These are phyloP conservation scores for Gnomoniopsis sp. DNA, from an alignment of 2,329 filamentous ascomycete genomes.

Conservation along the genomic window DNA sequence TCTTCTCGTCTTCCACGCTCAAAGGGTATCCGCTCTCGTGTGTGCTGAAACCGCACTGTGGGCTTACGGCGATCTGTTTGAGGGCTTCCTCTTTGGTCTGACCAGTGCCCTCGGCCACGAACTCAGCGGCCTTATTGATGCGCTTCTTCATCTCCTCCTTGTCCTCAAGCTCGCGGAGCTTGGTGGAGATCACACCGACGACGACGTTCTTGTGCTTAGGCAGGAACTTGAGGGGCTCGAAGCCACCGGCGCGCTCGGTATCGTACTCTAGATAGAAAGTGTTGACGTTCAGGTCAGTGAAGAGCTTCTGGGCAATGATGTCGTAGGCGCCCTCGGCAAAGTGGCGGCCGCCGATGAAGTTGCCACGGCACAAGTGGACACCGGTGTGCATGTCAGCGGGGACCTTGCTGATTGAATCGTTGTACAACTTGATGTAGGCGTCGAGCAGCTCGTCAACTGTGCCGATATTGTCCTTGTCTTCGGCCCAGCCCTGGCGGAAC, in stretches of 20 bases:
- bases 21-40: slow-evolving; percentile 72
- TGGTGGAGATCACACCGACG: slow-evolving; percentile 61
- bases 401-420: slow-evolving; percentile 61
- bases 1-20: slow-evolving; percentile 66
- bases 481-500: slow-evolving; percentile 67
- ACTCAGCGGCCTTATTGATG: slow-evolving; percentile 60
- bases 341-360: slow-evolving; percentile 64
- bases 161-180: slow-evolving; percentile 59
- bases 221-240: slow-evolving; percentile 60
- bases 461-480: slow-evolving; percentile 64
- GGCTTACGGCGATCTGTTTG: slow-evolving; percentile 64
- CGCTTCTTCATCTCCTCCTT: slow-evolving; percentile 60
- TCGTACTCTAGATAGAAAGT: slow-evolving; percentile 71
- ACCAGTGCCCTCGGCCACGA: slow-evolving; percentile 65
- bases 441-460: slow-evolving; percentile 69
- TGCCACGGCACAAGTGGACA: slow-evolving; percentile 70
- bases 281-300: slow-evolving; percentile 59
- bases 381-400: slow-evolving; percentile 72
- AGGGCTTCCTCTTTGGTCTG: slow-evolving; percentile 65
- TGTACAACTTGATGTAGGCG: slow-evolving; percentile 74
- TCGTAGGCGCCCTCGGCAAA: slow-evolving; percentile 67
- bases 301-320: slow-evolving; percentile 63
- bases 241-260: slow-evolving; percentile 60
- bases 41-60: slow-evolving; percentile 72
- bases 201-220: slow-evolving; percentile 62